phyloP scores from a whole-genome alignment of 2,329 filamentous ascomycete genomes.

The Rhinocladiella similis region DNA sequence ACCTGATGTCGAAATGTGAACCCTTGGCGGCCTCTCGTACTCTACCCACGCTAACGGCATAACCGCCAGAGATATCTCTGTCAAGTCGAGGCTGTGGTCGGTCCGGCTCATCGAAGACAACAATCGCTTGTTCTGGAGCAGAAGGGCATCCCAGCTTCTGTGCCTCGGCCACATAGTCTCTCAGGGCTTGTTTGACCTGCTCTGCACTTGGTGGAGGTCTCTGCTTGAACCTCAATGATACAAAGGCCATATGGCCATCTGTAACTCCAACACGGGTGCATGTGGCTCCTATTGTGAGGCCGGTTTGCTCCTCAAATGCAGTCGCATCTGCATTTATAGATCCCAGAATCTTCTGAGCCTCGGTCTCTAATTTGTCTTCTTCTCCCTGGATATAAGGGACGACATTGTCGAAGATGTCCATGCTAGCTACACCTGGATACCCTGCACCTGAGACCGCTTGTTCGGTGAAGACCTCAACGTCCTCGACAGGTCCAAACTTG shows the following conservation, averaged over 20 bases:
- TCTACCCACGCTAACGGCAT: slow-evolving; percentile 86
- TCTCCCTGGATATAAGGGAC: slow-evolving; percentile 92
- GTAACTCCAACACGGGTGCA: slow-evolving; percentile 95
- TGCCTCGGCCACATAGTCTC: slow-evolving; percentile 78
- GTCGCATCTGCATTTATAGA: slow-evolving; percentile 68
- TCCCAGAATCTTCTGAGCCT: slow-evolving; percentile 93
- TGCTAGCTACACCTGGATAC: slow-evolving; percentile 68
- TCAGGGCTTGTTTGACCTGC: slow-evolving; percentile 75
- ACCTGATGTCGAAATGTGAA: slow-evolving; percentile 91
- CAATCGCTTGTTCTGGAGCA: slow-evolving; percentile 77
- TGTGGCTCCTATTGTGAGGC: slow-evolving; percentile 76
- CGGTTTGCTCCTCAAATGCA: slow-evolving; percentile 72
- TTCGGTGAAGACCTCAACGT: slow-evolving; percentile 87
- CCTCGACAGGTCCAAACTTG: slow-evolving; percentile 74
- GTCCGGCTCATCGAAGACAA: slow-evolving; percentile 86
- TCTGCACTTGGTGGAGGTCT: slow-evolving; percentile 73
- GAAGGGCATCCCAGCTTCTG: slow-evolving; percentile 83
- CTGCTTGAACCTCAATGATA: slow-evolving; percentile 78
- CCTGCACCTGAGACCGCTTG: slow-evolving; percentile 93
- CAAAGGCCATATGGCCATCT: slow-evolving; percentile 93
- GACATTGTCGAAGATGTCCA: slow-evolving; percentile 96
- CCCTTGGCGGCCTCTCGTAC: slow-evolving; percentile 77
- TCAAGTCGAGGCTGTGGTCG: slow-evolving; percentile 90
- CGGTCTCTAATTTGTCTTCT: slow-evolving; percentile 93
- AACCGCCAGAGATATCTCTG: slow-evolving; percentile 79